Conservation (phyloP, 306 rosid genomes). For the Malus sylvestris region DNA sequence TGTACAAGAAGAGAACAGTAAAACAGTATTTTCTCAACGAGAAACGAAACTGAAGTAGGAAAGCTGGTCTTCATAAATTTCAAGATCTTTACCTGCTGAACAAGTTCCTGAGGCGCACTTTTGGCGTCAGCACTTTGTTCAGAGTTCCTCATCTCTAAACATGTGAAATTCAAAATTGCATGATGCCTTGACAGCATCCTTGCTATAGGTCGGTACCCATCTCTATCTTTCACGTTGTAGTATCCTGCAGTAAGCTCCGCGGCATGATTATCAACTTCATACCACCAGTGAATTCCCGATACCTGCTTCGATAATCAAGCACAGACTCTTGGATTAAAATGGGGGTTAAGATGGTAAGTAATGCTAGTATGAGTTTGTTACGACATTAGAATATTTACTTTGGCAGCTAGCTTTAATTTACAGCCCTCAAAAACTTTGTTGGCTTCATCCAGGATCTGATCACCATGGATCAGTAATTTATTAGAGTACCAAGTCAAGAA, state of each 20-base stretch:
- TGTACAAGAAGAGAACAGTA: not conserved
- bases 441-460: constrained; percentile 79
- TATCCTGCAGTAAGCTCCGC: constrained; percentile 88
- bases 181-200: constrained; percentile 65
- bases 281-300: constrained; percentile 98
- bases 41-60: not conserved
- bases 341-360: not conserved
- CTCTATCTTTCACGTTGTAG: constrained; percentile 69
- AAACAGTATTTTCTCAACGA: not conserved
- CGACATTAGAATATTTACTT: constrained; percentile 36
- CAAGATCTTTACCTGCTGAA: constrained; percentile 53
- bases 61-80: not conserved
- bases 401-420: constrained; percentile 76
- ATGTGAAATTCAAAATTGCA: constrained; percentile 73
- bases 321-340: constrained; percentile 4
- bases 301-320: constrained; percentile 43
- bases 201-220: constrained; percentile 85
- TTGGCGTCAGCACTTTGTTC: constrained; percentile 53
- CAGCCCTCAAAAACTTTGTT: constrained; percentile 64
- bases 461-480: constrained; percentile 71
- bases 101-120: constrained; percentile 74
- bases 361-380: not conserved
- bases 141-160: constrained; percentile 80
- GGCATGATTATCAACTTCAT: constrained; percentile 60
- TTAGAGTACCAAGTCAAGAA: constrained; percentile 87